Evolutionary conservation across 257 asterid species (phyloP), one percentile per base, ranked within the genome.

Genomic region (Ajuga chamaepitys): DNA sequence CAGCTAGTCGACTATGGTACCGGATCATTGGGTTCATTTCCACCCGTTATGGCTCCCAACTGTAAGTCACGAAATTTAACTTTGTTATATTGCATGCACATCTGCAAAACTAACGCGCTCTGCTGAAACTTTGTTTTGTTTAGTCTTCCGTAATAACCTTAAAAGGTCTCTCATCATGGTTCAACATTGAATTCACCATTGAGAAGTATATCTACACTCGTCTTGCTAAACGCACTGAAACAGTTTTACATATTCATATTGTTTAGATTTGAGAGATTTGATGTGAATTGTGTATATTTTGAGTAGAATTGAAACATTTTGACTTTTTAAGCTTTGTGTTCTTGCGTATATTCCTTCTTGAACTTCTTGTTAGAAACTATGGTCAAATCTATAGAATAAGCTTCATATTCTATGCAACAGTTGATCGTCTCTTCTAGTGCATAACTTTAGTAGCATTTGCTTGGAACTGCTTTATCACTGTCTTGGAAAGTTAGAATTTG

Each of bases 1-100:
- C 89, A 89, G 79, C 85, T 93, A 16, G 99, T 93, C 72, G 99
- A 89, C 74, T 93, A 93, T 74, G 93, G 93, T 71, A 62, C 87
- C 34, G 97, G 95, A 57, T 86, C 99, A 46, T 59, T 87, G 73
- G 90, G 84, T 20, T 74, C 91, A 41, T 92, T 87, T 75, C 85
- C 70, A 58, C 84, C 94, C 35, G 81, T 79, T 73, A 78, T 87
- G 76, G 74, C 85, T 37, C 85, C 85, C 56, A 77, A 70, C 69
- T 89, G 97, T 93, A 86, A 86, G 96, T 76, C 61, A 45, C 58
- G 54, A 10, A 48, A 18, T 59, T 62, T 30, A 32, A 7, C 51
- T 26, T 53, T 63, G 24, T 70, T 52, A 21, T 21, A 7, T 56
- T 22, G 22, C 4, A 10, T 42, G 30, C 54, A 13, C 44, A n/a